phyloP scores from a whole-genome alignment of 108 stramenopile genomes.

The Nitzschia inconspicua region DNA sequence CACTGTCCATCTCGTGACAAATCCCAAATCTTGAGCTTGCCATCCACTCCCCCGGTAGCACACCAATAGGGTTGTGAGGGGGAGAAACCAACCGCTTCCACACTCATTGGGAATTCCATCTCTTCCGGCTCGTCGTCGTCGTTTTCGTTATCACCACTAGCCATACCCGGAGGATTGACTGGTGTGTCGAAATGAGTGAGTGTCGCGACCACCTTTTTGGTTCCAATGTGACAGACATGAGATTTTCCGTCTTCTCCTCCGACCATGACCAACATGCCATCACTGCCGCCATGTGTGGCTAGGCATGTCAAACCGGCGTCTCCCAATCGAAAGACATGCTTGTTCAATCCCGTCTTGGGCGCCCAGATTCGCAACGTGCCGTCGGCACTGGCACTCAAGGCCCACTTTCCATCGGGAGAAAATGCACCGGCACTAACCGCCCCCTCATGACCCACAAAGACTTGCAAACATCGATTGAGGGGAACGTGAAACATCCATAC shows the following conservation, averaged over 20 bases:
- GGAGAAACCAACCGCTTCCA: conserved; percentile 91
- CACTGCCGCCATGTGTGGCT: conserved; percentile 58
- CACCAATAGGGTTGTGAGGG: conserved; percentile 71
- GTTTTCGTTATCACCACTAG: background rate
- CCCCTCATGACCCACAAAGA: conserved; percentile 94
- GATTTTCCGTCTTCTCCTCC: conserved; percentile 90
- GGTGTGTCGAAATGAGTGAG: conserved; percentile 72
- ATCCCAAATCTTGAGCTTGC: conserved; percentile 87
- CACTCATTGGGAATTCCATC: conserved; percentile 60
- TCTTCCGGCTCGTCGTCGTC: conserved; percentile 55
- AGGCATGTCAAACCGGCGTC: conserved; percentile 71
- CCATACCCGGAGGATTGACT: background rate
- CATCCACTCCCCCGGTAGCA: conserved; percentile 87
- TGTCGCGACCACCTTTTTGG: conserved; percentile 78
- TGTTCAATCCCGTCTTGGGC: conserved; percentile 83
- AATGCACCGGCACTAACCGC: conserved; percentile 84
- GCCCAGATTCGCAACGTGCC: conserved; percentile 92
- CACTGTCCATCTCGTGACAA: conserved; percentile 50
- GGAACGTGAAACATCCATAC: conserved; percentile 96
- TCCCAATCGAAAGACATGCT: conserved; percentile 75
- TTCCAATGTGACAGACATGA: conserved; percentile 78
- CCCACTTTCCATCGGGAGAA: conserved; percentile 84
- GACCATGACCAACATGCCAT: conserved; percentile 55
- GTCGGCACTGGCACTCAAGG: conserved; percentile 81
- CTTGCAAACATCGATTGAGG: conserved; percentile 88